Base-by-base conservation (phyloP, 768 basidiomycete genomes). In the Boletellus sp. region DNA sequence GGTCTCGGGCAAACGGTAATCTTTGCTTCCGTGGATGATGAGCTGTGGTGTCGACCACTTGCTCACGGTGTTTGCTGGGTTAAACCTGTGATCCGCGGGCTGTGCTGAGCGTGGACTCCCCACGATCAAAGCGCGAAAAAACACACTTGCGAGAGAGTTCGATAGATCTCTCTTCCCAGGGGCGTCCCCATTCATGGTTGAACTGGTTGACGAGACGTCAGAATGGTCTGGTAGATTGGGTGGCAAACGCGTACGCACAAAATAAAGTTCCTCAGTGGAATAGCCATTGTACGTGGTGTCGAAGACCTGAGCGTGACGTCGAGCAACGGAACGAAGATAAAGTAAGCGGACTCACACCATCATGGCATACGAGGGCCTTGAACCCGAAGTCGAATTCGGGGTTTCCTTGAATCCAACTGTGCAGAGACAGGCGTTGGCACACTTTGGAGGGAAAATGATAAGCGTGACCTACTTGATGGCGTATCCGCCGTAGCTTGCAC, bases 321-420 rank as follows among this genome's bases (percentile, higher is more conserved):
- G 19, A 28, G 26, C 37, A n/a, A 23, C 31, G 10, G 3, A 20
- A 47, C 11, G 38, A 32, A 16, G 37, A 33, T 19, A 8, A 31
- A 35, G 9, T 2, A 10, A 47, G 51, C 51, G 33, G 68, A 72
- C 41, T 45, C 64, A 93, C 89, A 9, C 95, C 95, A 62, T 99
- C 95, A 61, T 98, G 95, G 58, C 84, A 86, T 12, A 94, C 80
- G 37, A 97, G 75, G 4, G 92, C 91, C 71, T 94, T 96, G 77
- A 98, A 96, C 19, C 79, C 78, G 63, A 93, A 92, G 3, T 79
- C 84, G 54, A 76, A 90, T 58, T 95, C 92, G 10, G 90, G 89
- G 63, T 96, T 90, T 0, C 93, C 91, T 70, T 95, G 90, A 47
- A 96, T 94, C 91, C 91, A 96, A 66, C 93, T 95, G 41, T 24